Evolutionary conservation across 495 filamentous ascomycete genomes (phyloP), one percentile per base, ranked within the genome.

Genomic region (Hypoxylon fragiforme): DNA sequence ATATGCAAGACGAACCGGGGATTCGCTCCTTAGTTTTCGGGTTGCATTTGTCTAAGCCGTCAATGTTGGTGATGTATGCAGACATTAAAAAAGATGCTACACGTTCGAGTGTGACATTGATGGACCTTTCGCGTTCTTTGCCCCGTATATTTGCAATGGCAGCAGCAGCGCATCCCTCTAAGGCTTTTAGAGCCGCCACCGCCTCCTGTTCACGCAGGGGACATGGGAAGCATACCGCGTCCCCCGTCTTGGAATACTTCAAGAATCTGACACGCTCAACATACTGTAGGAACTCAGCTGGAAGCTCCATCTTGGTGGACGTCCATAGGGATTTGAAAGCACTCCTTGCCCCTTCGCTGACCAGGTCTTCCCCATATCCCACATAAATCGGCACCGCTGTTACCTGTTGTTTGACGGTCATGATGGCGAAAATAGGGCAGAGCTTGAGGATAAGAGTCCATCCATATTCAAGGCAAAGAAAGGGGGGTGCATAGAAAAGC

Each of bases 171-270:
- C 79, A 78, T n/a, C 80, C 86, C 66, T 90, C 86, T 3, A 89
- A 65, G 18, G 81, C 85, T 66, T 89, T 90, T 62, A 89, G 70
- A 2, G 85, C 85, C 3, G 83, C 81, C 3, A 79, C 72, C 0
- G 82, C 81, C 61, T 90, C 85, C 8, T 85, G 85, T 65, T 89
- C 85, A 60, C 85, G 87, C 59, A 89, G 77, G 7, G 86, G 86
- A 49, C 81, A 85, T 0, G 87, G 86, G 39, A 86, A 78, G 36
- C 66, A 70, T 6, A 67, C 63, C 15, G 44, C 28, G 38, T 74
- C 67, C 13, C 67, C 67, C 12, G 65, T 54, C 39, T 40, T 47
- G 12, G 69, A 69, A 21, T 63, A 20, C 19, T 57, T 56, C 14
- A 51, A 63, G 44, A 77, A 70, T 3, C 36, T 49, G 44, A 74